These are phyloP conservation scores for Lenwebbia sp. DNA, from an alignment of 345 rosid genomes.

Conservation along the genomic window DNA sequence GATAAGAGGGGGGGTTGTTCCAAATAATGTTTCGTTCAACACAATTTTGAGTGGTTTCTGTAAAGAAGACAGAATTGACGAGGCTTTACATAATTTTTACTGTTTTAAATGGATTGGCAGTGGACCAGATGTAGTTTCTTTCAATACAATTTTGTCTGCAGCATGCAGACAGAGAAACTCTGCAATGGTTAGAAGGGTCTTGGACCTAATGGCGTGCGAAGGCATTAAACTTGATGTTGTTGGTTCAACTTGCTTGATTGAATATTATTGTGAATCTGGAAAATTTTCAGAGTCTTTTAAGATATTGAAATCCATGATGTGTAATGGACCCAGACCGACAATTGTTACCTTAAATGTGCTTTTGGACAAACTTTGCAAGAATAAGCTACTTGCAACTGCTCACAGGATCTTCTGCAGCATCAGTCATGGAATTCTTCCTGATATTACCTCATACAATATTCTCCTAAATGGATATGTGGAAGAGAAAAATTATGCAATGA, in stretches of 20 bases:
- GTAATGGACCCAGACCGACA: slow-evolving; percentile 8
- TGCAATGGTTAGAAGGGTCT: slow-evolving; percentile 9
- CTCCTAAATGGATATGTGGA: slow-evolving; percentile 10
- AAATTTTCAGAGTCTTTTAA: slow-evolving; percentile 10
- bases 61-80: slow-evolving; percentile 12
- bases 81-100: slow-evolving; percentile 16
- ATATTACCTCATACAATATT: slow-evolving; percentile 14
- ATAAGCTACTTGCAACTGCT: slow-evolving; percentile 9
- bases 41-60: slow-evolving; percentile 25
- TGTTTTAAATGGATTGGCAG: slow-evolving; percentile 17
- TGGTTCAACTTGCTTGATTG: slow-evolving; percentile 17
- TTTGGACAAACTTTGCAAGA: slow-evolving; percentile 25
- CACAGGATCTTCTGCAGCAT: not conserved
- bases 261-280: slow-evolving; percentile 12
- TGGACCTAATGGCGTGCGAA: slow-evolving; percentile 14
- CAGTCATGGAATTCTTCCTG: slow-evolving; percentile 1
- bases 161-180: slow-evolving; percentile 20
- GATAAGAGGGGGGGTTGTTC: slow-evolving; percentile 14
- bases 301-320: slow-evolving; percentile 13
- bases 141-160: slow-evolving; percentile 19
- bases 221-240: slow-evolving; percentile 11
- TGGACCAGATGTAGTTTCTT: slow-evolving; percentile 25
- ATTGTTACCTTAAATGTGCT: slow-evolving; percentile 11
- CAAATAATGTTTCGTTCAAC: slow-evolving; percentile 21
- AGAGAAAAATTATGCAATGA: not conserved